Evolutionary conservation across 179 eudicot species (phyloP).

Genomic region (Beta corolliflora): DNA sequence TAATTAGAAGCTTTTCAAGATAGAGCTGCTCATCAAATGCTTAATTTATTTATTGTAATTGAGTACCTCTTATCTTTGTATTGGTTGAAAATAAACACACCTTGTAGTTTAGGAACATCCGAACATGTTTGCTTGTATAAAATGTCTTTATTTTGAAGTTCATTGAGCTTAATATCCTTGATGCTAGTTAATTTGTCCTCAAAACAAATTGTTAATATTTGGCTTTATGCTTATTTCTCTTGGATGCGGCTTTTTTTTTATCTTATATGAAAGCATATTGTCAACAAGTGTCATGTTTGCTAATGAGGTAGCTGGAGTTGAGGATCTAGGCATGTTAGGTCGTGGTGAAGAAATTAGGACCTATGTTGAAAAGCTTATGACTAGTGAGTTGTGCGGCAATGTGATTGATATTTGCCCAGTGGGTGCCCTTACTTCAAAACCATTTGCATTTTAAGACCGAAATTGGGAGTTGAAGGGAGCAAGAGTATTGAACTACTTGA

Average conservation of each 20-base stretch:
- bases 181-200: background rate
- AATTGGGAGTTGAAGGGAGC: constrained; percentile 98
- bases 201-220: background rate
- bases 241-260: background rate
- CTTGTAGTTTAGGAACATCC: background rate
- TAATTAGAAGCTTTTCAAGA: background rate
- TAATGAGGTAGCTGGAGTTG: constrained; percentile 88
- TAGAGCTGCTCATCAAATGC: background rate
- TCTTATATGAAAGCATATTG: background rate
- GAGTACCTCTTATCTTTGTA: background rate
- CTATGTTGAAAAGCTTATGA: constrained; percentile 92
- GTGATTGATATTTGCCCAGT: constrained; percentile 99
- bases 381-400: constrained; percentile 97
- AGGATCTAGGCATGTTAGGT: constrained; percentile 98
- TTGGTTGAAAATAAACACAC: background rate
- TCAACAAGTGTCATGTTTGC: constrained; percentile 92
- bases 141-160: background rate
- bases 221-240: background rate
- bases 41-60: background rate
- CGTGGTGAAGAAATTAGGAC: constrained; percentile 99
- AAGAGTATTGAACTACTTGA: constrained; percentile 97
- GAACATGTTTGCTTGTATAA: too few species aligned
- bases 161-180: background rate
- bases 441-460: constrained; percentile 94
- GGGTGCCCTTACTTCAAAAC: constrained; percentile 97